Percentiles rank a stretch among this genome's conserved stretches.
Conservation (phyloP, 1,284 basidiomycete species). For the Microbotryum saponariae region DNA sequence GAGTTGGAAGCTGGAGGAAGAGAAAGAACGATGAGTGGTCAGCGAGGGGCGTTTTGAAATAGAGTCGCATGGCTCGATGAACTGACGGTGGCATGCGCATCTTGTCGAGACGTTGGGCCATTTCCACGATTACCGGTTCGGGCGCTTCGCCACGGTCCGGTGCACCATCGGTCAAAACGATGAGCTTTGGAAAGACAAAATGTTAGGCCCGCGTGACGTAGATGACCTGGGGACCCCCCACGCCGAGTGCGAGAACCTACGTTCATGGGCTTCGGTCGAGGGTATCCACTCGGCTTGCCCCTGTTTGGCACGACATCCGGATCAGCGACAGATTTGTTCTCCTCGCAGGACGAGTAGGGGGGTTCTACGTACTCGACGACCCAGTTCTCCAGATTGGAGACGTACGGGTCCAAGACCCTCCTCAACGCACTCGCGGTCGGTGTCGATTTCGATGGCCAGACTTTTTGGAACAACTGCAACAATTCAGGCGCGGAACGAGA, state of each 20-base stretch:
- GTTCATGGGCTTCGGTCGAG: constrained; percentile 23
- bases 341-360: neutral
- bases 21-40: constrained; percentile 10
- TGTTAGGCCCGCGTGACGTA: neutral
- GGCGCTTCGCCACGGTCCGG: constrained; percentile 23
- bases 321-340: neutral
- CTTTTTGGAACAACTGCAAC: constrained; percentile 12
- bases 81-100: neutral
- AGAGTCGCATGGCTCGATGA: neutral
- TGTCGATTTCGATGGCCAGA: constrained; percentile 13
- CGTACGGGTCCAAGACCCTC: constrained; percentile 21
- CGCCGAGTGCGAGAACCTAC: constrained; percentile 7
- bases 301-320: neutral
- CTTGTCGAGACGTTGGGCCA: constrained; percentile 11
- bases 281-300: constrained; percentile 11
- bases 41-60: neutral
- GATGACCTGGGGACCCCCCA: neutral
- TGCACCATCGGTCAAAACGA: constrained; percentile 15
- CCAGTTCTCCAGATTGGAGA: constrained; percentile 1
- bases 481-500: constrained; percentile 4
- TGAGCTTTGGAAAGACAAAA: neutral
- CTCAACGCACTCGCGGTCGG: constrained; percentile 12
- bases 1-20: constrained; percentile 9
- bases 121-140: constrained; percentile 29
- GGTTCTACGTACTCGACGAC: neutral